phyloP scores from a whole-genome alignment of 2,329 filamentous ascomycete genomes.

The Aspergillus cejpii region DNA sequence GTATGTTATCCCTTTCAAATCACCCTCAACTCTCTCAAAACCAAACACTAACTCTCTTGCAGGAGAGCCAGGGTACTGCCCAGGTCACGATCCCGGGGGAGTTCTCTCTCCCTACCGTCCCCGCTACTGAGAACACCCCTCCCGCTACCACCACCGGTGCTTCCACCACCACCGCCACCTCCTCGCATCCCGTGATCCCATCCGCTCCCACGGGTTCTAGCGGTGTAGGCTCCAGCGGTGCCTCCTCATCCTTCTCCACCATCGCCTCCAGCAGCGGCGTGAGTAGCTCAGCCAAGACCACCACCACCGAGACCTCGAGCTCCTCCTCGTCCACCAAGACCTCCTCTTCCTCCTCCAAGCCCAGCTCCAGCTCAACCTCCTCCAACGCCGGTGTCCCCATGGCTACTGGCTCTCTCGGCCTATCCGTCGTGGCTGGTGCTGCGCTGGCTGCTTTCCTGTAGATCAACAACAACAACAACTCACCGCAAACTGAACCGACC shows the following conservation, averaged over 20 bases:
- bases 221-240: constrained; percentile 20
- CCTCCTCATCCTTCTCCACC: constrained; percentile 22
- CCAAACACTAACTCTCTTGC: neutral
- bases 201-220: constrained; percentile 15
- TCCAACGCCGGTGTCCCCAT: constrained; percentile 31
- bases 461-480: constrained; percentile 9
- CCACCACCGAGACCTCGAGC: constrained; percentile 20
- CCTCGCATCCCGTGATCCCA: constrained; percentile 31
- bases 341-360: constrained; percentile 11
- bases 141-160: neutral
- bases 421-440: constrained; percentile 39
- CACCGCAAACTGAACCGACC: too few relatives aligned
- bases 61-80: neutral
- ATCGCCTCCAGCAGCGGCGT: constrained; percentile 18
- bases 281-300: constrained; percentile 9
- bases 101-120: neutral
- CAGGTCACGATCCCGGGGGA: too few relatives aligned
- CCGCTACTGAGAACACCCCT: constrained; percentile 2
- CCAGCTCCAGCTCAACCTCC: constrained; percentile 19
- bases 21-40: neutral
- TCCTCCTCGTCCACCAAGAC: constrained; percentile 16
- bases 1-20: constrained; percentile 13
- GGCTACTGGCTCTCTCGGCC: constrained; percentile 32
- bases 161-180: constrained; percentile 19
- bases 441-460: constrained; percentile 41